Evolutionary conservation across 2,329 filamentous ascomycete genomes (phyloP).

Genomic region (Macrophomina pseudophaseolina): DNA sequence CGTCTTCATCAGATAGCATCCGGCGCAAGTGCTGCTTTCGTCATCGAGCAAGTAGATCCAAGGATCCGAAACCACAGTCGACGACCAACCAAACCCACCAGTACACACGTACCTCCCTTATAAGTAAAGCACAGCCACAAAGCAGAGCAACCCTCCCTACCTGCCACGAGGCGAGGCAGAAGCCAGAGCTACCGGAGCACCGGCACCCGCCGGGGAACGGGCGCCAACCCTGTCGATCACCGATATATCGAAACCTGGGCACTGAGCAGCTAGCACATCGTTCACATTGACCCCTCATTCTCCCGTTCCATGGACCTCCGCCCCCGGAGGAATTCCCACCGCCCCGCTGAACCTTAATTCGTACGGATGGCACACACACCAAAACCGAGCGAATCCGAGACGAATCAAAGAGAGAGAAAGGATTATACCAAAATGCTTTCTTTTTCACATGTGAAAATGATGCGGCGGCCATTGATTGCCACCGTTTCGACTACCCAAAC

Average conservation of each 20-base stretch:
- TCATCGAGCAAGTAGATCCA: no score
- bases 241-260: constrained; percentile 7
- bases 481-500: constrained; percentile 4
- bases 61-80: no score
- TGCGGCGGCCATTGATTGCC: not conserved
- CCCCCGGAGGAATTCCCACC: no score
- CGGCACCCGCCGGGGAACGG: not conserved
- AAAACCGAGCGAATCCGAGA: no score
- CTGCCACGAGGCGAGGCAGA: not conserved
- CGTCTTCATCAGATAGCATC: no score
- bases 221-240: constrained; percentile 7
- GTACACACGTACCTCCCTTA: not conserved
- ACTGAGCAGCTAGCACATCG: not conserved
- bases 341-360: no score
- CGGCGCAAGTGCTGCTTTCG: no score
- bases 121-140: not conserved
- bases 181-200: not conserved
- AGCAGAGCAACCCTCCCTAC: not conserved
- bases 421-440: not conserved
- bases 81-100: no score
- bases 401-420: not conserved
- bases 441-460: not conserved
- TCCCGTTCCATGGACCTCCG: not conserved
- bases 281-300: not conserved
- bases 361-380: not conserved